Conservation (phyloP, 169 alveolate genomes). For the Plasmodium malariae region DNA sequence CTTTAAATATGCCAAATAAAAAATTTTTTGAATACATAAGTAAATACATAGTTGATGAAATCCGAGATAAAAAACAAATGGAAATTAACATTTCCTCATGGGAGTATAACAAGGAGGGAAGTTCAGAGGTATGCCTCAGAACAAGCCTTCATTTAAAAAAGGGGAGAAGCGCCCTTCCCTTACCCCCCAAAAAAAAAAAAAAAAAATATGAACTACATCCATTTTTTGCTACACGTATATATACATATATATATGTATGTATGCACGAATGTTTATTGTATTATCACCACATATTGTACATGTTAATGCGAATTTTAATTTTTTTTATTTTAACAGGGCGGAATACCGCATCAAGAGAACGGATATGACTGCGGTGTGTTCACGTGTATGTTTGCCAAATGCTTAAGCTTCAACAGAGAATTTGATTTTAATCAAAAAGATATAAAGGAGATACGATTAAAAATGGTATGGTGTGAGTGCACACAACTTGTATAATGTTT, state of each 20-base stretch:
- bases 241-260: background rate
- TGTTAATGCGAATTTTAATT: background rate
- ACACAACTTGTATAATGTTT: background rate
- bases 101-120: slow-evolving; percentile 26
- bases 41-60: slow-evolving; percentile 86
- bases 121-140: slow-evolving; percentile 31
- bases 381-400: slow-evolving; percentile 91
- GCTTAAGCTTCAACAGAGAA: slow-evolving; percentile 83
- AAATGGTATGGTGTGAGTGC: slow-evolving; percentile 77
- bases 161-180: too few species aligned
- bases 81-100: slow-evolving; percentile 40
- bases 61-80: slow-evolving; percentile 79
- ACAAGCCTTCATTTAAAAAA: too few species aligned
- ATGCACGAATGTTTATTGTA: too few species aligned
- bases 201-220: too few species aligned
- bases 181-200: too few species aligned
- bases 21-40: slow-evolving; percentile 77
- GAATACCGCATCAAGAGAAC: slow-evolving; percentile 88
- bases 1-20: slow-evolving; percentile 82
- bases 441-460: slow-evolving; percentile 78
- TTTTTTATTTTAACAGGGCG: slow-evolving; percentile 5
- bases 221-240: background rate
- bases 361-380: slow-evolving; percentile 93
- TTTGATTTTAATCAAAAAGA: slow-evolving; percentile 88
- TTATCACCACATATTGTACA: too few species aligned